Evolutionary conservation across 805 yeast genomes (phyloP), one percentile per base, ranked within the genome.

Genomic region (Spathaspora sp.): DNA sequence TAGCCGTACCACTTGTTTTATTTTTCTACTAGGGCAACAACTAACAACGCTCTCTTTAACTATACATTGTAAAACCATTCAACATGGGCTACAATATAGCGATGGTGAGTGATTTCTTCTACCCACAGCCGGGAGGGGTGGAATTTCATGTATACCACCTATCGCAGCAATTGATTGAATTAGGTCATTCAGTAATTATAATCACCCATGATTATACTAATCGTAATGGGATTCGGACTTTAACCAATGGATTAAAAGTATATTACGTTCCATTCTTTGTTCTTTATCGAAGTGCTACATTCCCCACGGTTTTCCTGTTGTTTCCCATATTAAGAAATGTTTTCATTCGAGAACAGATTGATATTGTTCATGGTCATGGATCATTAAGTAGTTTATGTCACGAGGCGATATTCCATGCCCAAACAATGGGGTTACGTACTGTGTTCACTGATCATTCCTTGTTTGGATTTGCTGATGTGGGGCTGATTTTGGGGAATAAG

Each of bases 111-210:
- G 99, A 94, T 69, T 94, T 91, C 75, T 94, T 94, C 80, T 94
- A 88, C 69, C 99, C 99, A 10, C 99, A 94, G 65, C 87, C 97
- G 0, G 99, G 99, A 3, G 99, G 99, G 9, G 96, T 94, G 1
- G 99, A 94, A 66, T 83, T 93, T 55, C 99, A 94, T 65, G 88
- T 93, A 16, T 90, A 89, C 66, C 98, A 94, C 66, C 69, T 94
- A 20, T 85, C 98, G 0, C 96, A 90, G 66, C 82, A 86, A 61
- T 79, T 92, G 50, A 85, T 89, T 9, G 81, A 80, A 18, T 68
- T 85, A 40, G 97, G 97, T 8, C 97, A 92, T 63, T 81, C 88
- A 3, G 97, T 93, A 10, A 70, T 92, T 5, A 81, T 94, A 20
- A 79, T 94, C 31, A 91, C 99, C 9, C 99, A 94, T 67, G 85